Percentiles rank a stretch among this genome's conserved stretches.
These are phyloP conservation scores for Aspergillus brunneoviolaceus DNA, from an alignment of 2,329 filamentous ascomycete species.

Conservation along the genomic window DNA sequence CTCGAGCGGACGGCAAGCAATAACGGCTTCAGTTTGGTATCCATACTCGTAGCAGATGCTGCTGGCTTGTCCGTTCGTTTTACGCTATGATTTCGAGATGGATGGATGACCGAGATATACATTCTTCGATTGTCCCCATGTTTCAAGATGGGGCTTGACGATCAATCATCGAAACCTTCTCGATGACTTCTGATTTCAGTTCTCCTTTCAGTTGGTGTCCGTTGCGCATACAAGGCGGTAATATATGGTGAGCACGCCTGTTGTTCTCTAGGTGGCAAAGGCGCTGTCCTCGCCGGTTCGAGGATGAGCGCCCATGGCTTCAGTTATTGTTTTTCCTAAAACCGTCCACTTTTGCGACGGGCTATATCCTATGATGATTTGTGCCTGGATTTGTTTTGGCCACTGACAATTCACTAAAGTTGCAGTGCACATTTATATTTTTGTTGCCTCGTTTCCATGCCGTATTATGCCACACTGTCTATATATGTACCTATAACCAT, in stretches of 20 bases:
- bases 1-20: conserved; percentile 14
- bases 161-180: neutral
- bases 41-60: neutral
- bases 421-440: neutral
- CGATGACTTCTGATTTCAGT: conserved; percentile 7
- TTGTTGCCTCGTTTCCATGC: conserved; percentile 5
- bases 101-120: neutral
- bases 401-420: conserved; percentile 9
- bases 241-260: conserved; percentile 11
- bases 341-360: conserved; percentile 13
- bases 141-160: neutral
- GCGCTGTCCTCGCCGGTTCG: conserved; percentile 21
- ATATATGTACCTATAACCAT: conserved; percentile 15
- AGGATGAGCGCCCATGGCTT: conserved; percentile 12
- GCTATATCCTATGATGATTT: conserved; percentile 24
- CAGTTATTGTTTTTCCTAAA: conserved; percentile 3
- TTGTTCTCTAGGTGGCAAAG: conserved; percentile 8
- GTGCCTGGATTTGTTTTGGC: conserved; percentile 12
- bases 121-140: neutral
- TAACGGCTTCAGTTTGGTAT: neutral
- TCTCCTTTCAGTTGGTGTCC: neutral
- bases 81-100: conserved; percentile 9
- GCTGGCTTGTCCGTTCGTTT: neutral
- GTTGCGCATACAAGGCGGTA: conserved; percentile 8
- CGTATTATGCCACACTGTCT: conserved; percentile 7